Percentiles rank a stretch among this genome's conserved stretches.
Evolutionary conservation across 345 rosid species (phyloP).

Genomic region (Acer campestre): DNA sequence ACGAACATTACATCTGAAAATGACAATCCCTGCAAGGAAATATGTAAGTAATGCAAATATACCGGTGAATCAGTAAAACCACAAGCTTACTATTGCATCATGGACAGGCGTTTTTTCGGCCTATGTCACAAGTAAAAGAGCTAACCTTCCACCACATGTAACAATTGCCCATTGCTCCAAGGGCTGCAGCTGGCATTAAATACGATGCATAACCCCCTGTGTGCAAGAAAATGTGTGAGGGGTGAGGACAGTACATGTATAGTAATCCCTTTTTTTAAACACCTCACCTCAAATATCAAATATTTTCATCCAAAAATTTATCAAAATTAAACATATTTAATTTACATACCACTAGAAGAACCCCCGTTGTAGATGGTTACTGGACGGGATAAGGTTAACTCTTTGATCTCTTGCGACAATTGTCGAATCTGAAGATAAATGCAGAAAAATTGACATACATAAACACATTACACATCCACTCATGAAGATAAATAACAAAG

Average conservation of each 20-base stretch:
- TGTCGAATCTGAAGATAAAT: constrained; percentile 58
- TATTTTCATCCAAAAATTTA: not conserved
- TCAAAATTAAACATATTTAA: not conserved
- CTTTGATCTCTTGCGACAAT: constrained; percentile 91
- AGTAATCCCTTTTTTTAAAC: not conserved
- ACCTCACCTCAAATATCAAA: not conserved
- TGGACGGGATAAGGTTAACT: constrained; percentile 61
- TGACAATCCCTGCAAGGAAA: too few species aligned
- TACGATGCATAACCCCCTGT: constrained; percentile 34
- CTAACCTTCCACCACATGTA: too few species aligned
- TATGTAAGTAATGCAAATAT: too few species aligned
- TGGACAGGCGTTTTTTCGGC: too few species aligned
- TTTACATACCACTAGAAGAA: constrained; percentile 52
- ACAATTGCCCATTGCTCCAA: too few species aligned
- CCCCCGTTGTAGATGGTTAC: constrained; percentile 75
- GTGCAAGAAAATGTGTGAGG: constrained; percentile 16
- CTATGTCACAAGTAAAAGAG: too few species aligned
- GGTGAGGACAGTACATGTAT: not conserved
- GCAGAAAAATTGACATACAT: constrained; percentile 10
- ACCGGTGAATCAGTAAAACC: too few species aligned
- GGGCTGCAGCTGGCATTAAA: too few species aligned
- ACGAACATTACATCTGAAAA: too few species aligned
- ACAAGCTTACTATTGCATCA: too few species aligned
- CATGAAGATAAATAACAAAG: not conserved
- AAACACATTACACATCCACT: constrained; percentile 2